Evolutionary conservation across 257 asterid species (phyloP).

Genomic region (Verbena officinalis): DNA sequence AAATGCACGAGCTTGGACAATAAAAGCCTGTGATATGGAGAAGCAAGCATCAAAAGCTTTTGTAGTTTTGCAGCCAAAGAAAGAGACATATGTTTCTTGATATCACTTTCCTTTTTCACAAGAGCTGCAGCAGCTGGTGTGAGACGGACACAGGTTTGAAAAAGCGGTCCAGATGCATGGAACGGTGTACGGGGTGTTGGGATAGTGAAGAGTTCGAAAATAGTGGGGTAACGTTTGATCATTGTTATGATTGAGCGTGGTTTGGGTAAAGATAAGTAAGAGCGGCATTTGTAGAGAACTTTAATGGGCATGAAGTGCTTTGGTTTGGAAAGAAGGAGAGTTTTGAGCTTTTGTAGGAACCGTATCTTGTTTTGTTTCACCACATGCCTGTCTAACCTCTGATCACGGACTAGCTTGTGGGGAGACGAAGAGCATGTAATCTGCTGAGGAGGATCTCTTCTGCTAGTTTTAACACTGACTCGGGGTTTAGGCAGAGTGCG

Average conservation of each 20-base stretch:
- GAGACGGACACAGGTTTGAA: slow-evolving; percentile 86
- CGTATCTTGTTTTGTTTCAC: slow-evolving; percentile 76
- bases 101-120: slow-evolving; percentile 52
- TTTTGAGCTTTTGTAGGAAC: slow-evolving; percentile 77
- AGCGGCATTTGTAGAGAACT: slow-evolving; percentile 67
- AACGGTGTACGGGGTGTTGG: slow-evolving; percentile 67
- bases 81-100: slow-evolving; percentile 52
- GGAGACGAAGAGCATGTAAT: slow-evolving; percentile 61
- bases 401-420: slow-evolving; percentile 75
- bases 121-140: slow-evolving; percentile 80
- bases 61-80: slow-evolving; percentile 72
- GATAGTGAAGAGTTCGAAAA: slow-evolving; percentile 75
- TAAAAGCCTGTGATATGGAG: slow-evolving; percentile 67
- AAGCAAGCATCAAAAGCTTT: slow-evolving; percentile 89
- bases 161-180: slow-evolving; percentile 63
- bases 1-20: slow-evolving; percentile 78
- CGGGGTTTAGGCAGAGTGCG: slow-evolving; percentile 4
- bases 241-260: slow-evolving; percentile 64
- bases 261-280: slow-evolving; percentile 61
- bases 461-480: slow-evolving; percentile 1
- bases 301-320: slow-evolving; percentile 75
- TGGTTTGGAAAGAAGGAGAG: slow-evolving; percentile 88
- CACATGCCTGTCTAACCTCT: slow-evolving; percentile 71
- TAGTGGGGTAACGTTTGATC: slow-evolving; percentile 86
- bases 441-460: not conserved